A percentile compares a stretch with the other conserved stretches of the same genome.
These are phyloP conservation scores for Malus hybrid DNA, from an alignment of 331 rosid species.

Conservation along the genomic window DNA sequence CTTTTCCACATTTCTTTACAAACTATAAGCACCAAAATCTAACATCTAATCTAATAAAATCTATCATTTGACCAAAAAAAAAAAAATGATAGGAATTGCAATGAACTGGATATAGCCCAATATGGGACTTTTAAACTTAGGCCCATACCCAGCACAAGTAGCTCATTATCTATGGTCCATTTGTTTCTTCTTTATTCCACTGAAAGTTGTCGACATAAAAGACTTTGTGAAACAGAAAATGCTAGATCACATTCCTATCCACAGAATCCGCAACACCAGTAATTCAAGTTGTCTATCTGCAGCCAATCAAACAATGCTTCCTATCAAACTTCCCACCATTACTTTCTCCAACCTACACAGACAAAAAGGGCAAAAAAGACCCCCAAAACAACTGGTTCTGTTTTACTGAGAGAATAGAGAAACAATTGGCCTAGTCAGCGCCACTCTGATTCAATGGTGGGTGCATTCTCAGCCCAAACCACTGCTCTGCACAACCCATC, in stretches of 20 bases:
- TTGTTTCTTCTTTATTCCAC: not conserved
- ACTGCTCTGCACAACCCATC: constrained; percentile 19
- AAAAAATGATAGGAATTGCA: too few species aligned
- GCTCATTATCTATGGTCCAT: not conserved
- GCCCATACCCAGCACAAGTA: not conserved
- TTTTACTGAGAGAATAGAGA: not conserved
- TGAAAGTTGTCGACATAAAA: not conserved
- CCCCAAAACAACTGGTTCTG: not conserved
- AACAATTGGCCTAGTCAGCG: not conserved
- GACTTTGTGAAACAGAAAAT: not conserved
- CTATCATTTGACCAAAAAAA: too few species aligned
- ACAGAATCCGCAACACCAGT: not conserved
- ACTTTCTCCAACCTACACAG: not conserved
- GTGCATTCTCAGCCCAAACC: constrained; percentile 32
- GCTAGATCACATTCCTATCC: not conserved
- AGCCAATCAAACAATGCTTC: constrained; percentile 32
- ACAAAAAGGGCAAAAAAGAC: not conserved
- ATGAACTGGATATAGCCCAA: not conserved
- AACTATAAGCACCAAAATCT: too few species aligned
- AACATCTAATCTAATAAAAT: too few species aligned
- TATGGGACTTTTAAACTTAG: not conserved
- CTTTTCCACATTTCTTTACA: too few species aligned
- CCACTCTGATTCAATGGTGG: constrained; percentile 54
- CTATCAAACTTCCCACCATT: constrained; percentile 10
- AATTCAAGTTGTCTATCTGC: not conserved